Evolutionary conservation across 192 early-diverging fungal species (phyloP), one percentile per base, ranked within the genome.

Genomic region (Polychytrium aggregatum): DNA sequence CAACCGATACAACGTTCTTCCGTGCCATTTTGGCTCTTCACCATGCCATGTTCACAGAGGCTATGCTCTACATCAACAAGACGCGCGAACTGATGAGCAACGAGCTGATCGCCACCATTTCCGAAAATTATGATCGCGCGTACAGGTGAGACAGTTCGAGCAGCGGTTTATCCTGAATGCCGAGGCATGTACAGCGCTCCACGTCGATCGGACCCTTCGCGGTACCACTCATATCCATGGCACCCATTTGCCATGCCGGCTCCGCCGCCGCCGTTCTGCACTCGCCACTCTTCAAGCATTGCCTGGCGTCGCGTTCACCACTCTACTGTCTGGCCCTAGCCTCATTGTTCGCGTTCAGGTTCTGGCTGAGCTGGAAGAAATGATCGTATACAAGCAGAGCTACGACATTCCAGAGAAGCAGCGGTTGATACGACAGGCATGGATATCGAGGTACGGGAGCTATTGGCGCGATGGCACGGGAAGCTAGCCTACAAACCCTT

Each of bases 281-380:
- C n/a, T n/a, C n/a, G n/a, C n/a, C n/a, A n/a, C n/a, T n/a, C n/a
- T n/a, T n/a, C n/a, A 0, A 10, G 7, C 25, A 18, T 26, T 48
- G 35, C n/a, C 33, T 24, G 11, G 7, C 38, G 17, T 37, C 1
- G n/a, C n/a, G n/a, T n/a, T n/a, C n/a, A n/a, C n/a, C n/a, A n/a
- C n/a, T n/a, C n/a, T n/a, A n/a, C n/a, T n/a, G n/a, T n/a, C n/a
- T n/a, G n/a, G 36, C 22, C 31, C 8, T 17, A 76, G 73, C 40
- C 70, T 81, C 29, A 80, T 97, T 5, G 89, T 98, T 13, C 82
- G 88, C 35, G 87, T 92, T 38, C 95, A 98, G 64, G 86, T 98
- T 93, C 81, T 98, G 52, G 86, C 90, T 0, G 95, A 98, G 60
- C 61, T 98, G 43, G 95, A 98, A 59, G 95, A 98, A 62, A 90